Base-by-base conservation (phyloP, 1,284 basidiomycete species). In the Apiotrichum domesticum region DNA sequence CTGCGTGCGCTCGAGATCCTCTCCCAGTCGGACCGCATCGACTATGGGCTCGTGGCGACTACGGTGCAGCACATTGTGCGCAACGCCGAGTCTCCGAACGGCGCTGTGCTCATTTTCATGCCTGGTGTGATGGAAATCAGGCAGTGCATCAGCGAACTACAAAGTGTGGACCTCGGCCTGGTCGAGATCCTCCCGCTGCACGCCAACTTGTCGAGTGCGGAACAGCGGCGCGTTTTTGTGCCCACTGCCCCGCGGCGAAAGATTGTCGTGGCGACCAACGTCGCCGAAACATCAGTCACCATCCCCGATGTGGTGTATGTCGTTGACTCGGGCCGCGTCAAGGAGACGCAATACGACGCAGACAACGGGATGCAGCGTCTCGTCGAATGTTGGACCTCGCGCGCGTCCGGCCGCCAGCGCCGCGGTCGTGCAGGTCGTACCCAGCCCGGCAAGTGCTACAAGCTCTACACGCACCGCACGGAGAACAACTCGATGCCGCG, bases 391-490 rank as follows among this genome's bases (percentile, higher is more conserved):
- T 92, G 74, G 66, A 77, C 77, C 3, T 75, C 86, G 15, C 83
- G 83, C 44, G 93, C 94, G 0, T 87, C 88, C 3, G 88, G 86
- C 5, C 81, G 83, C 62, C 93, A 97, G 71, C 81, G 93, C 52
- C 80, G 92, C 53, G 94, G 93, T 63, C 84, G 93, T 71, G 93
- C 94, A 0, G 94, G 93, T 34, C 85, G 94, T 63, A 93, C 88
- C 1, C 84, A 85, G 67, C 85, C 88, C 0, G 90, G 90, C 2
- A 76, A 76, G 66, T 77, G 90, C 73, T 93, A 87, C 77, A 91
- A 92, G 73, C 79, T 96, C 3, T 96, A 88, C 73, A 90, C 88
- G 0, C 80, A 77, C 3, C 76, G 83, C 54, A 83, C 82, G 56
- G 88, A 89, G 66, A 85, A 87, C 66, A 79, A 80, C 57, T 80